Base-by-base conservation (phyloP, 495 filamentous ascomycete species). In the Delitschia confertaspora region DNA sequence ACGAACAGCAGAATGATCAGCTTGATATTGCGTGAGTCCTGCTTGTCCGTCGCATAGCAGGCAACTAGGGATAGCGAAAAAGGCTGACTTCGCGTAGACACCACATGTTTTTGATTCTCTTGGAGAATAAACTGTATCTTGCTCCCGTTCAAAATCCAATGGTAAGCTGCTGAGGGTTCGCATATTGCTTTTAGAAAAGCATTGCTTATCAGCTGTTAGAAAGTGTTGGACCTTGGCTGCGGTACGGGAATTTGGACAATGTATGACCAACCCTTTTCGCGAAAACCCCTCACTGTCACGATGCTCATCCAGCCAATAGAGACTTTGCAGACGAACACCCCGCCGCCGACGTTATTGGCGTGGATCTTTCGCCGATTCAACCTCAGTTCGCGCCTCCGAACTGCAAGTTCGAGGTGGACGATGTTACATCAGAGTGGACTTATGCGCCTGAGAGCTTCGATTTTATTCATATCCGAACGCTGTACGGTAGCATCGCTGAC, bases 401-500 rank as follows among this genome's bases (percentile, higher is more conserved):
- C 48, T 53, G 69, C 13, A 61, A 59, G 27, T 79, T 79, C 52
- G 68, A 73, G 35, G 60, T 76, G 20, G 75, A 79, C 43, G 73
- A 79, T 48, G 62, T 62, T 23, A 62, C 66, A 29, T 65, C 64
- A 4, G 64, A 62, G 9, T 81, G 74, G 78, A 61, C 68, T 4
- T 77, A 69, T 58, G 47, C 58, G 20, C 51, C 60, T 4, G 60
- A 73, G 35, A 52, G 59, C 35, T 83, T 83, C 55, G 81, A 84
- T 63, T 79, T 77, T 42, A 68, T 84, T 37, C 78, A 83, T 61
- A 65, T 75, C 4, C 72, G 80, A 18, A 62, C 65, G 10, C 57
- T 82, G 21, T 68, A 71, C 42, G 75, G 73, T 22, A 69, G 68
- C 23, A 72, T 85, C 42, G 69, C 49, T 13, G 69, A 82, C 56